Base-by-base conservation (phyloP, 1,284 basidiomycete species). In the Cystobasidium sp. region DNA sequence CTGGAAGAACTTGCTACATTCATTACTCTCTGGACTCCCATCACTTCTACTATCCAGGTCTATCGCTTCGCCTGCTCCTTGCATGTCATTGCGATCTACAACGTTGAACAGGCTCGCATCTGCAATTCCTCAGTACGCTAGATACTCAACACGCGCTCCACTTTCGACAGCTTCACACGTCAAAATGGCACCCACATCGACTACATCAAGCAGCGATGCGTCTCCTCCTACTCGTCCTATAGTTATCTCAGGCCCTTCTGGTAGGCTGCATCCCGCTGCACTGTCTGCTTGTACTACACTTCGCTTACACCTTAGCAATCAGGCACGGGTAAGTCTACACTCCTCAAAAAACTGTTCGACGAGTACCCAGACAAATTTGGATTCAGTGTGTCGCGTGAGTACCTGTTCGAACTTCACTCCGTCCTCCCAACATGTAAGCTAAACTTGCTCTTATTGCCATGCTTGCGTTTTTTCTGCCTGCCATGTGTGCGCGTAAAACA, bases 321-420 rank as follows among this genome's bases (percentile, higher is more conserved):
- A 1, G 96, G 96, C 24, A 92, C 94, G 1, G 96, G 96, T 69
- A 99, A 98, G 83, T 93, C 91, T 80, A 97, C 96, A 0, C 88
- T 98, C 67, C 87, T 99, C 75, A 88, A 88, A 76, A 89, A 88
- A 64, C 89, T 99, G 63, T 94, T 98, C 81, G 85, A 84, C 43
- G 90, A 94, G 58, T 88, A 87, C 79, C 94, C 94, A 5, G 88
- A 90, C 81, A 88, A 87, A 77, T 99, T 97, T 83, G 93, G 93
- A 6, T 99, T 98, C 85, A 90, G 89, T 79, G 91, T 99, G 73
- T 97, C 94, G 67, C 96, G 94, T 95, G 83, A 78, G 90, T n/a
- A n/a, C n/a, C n/a, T n/a, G n/a, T n/a, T n/a, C n/a, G n/a, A n/a
- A n/a, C n/a, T n/a, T n/a, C n/a, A n/a, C n/a, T n/a, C n/a, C n/a